These are phyloP conservation scores for Cordyceps pruinosa DNA, from an alignment of 2,329 filamentous ascomycete genomes.

Conservation along the genomic window DNA sequence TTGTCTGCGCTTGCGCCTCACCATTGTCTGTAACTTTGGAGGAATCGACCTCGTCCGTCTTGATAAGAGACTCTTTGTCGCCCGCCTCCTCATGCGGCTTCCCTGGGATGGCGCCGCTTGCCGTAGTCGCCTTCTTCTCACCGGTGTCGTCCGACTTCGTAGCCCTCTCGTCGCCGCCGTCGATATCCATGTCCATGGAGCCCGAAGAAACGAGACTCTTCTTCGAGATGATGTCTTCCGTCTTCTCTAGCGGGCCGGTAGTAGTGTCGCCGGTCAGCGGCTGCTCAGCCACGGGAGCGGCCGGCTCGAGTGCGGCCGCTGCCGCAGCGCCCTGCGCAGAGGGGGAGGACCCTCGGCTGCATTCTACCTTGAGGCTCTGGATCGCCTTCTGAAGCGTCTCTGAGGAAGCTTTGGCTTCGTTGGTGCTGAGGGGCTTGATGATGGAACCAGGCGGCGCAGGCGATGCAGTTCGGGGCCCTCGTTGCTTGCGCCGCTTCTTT, in stretches of 20 bases:
- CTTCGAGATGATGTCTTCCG: neutral
- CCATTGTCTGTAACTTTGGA: neutral
- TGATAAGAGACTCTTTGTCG: neutral
- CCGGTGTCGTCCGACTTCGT: no score
- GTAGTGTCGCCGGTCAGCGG: no score
- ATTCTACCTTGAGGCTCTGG: neutral
- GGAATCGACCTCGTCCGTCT: neutral
- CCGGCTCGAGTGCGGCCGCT: neutral
- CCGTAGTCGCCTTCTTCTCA: no score
- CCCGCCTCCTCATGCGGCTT: neutral
- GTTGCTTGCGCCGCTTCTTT: slow-evolving; percentile 4
- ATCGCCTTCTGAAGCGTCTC: neutral
- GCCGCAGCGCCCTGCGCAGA: neutral
- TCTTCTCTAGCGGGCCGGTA: neutral
- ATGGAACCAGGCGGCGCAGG: neutral
- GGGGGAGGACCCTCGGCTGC: neutral
- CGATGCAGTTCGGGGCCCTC: neutral
- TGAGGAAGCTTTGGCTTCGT: neutral
- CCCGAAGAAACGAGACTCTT: neutral
- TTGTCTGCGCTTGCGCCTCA: neutral
- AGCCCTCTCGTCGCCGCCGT: neutral
- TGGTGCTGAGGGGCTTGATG: neutral
- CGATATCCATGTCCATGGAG: neutral
- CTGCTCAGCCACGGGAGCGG: neutral
- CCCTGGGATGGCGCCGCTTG: no score